These are phyloP conservation scores for Salvia sclarea DNA, from an alignment of 305 asterid species.

Conservation along the genomic window DNA sequence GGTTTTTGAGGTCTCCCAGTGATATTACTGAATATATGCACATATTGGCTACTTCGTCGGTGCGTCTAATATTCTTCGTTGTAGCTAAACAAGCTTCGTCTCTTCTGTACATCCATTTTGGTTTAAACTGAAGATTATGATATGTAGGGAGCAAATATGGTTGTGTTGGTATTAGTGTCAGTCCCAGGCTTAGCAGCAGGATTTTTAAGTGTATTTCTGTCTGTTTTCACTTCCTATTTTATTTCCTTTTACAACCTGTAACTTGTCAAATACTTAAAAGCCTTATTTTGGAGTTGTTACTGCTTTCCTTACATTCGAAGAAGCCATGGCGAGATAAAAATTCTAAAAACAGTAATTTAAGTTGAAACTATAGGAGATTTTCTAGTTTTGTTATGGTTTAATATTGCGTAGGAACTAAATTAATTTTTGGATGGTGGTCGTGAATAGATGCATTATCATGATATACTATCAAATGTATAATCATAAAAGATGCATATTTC, in stretches of 20 bases:
- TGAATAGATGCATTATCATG: not conserved
- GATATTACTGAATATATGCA: constrained; percentile 29
- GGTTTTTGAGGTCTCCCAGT: constrained; percentile 22
- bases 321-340: not conserved
- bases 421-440: not conserved
- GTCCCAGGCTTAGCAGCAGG: constrained; percentile 25
- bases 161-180: constrained; percentile 25
- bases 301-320: not conserved
- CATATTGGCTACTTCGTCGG: constrained; percentile 26
- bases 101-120: constrained; percentile 48
- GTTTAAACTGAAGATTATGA: constrained; percentile 31
- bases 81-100: constrained; percentile 30
- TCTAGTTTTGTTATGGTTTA: not conserved
- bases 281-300: constrained; percentile 4
- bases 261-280: constrained; percentile 22
- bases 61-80: constrained; percentile 23
- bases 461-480: no score
- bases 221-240: not conserved
- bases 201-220: constrained; percentile 22
- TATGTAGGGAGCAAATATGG: constrained; percentile 32
- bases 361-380: not conserved
- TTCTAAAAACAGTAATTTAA: not conserved
- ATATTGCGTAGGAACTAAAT: not conserved
- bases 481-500: no score
- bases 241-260: not conserved